phyloP scores from a whole-genome alignment of 2,329 filamentous ascomycete species.

The Aspergillus ochraceoroseus region DNA sequence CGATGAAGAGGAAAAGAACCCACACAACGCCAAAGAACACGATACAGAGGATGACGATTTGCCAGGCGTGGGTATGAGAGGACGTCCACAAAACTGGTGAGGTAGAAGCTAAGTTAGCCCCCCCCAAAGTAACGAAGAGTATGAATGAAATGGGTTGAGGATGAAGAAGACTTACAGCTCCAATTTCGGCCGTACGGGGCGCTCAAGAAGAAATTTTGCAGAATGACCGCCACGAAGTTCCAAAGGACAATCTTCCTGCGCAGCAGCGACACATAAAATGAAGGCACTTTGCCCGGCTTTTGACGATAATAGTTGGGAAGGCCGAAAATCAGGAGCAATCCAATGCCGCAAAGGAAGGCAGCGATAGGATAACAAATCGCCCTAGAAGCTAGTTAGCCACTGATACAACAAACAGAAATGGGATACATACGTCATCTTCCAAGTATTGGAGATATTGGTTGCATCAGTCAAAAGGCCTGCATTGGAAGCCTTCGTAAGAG shows the following conservation, averaged over 20 bases:
- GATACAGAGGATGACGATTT: conserved; percentile 51
- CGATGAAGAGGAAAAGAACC: conserved; percentile 44
- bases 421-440: conserved; percentile 41
- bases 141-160: no score
- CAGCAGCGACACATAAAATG: conserved; percentile 59
- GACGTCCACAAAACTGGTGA: conserved; percentile 54
- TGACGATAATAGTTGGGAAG: conserved; percentile 64
- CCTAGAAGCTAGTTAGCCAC: conserved; percentile 25
- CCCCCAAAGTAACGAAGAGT: no score
- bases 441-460: conserved; percentile 39
- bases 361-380: conserved; percentile 57
- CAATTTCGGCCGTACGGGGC: conserved; percentile 64
- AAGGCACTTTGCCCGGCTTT: conserved; percentile 58
- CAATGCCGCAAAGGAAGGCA: conserved; percentile 53
- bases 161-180: conserved; percentile 45
- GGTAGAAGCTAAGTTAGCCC: conserved; percentile 1
- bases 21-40: conserved; percentile 54
- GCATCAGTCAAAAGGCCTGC: conserved; percentile 40
- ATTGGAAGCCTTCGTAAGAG: conserved; percentile 46
- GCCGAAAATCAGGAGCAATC: conserved; percentile 54
- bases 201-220: conserved; percentile 64
- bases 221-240: conserved; percentile 60
- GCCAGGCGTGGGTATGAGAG: conserved; percentile 53
- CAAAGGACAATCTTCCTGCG: conserved; percentile 62
- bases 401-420: not conserved